phyloP scores from a whole-genome alignment of 495 filamentous ascomycete genomes.

The Amphirosellinia nigrospora region DNA sequence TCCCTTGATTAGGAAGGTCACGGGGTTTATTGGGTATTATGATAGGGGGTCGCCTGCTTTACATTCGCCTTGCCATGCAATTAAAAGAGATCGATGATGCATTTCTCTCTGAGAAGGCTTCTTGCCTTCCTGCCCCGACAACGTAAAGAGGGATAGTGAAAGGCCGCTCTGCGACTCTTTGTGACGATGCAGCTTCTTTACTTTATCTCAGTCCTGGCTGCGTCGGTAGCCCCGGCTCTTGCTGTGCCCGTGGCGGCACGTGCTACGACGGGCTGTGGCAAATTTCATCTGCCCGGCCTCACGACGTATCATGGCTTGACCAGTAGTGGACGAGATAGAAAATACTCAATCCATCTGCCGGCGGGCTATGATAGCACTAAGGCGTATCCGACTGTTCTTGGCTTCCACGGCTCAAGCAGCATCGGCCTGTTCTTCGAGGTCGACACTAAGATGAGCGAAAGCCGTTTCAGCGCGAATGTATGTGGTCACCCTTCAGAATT shows the following conservation, averaged over 20 bases:
- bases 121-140: not conserved
- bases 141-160: not conserved
- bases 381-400: slow-evolving; percentile 37
- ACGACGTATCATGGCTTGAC: slow-evolving; percentile 33
- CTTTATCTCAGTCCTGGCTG: slow-evolving; percentile 19
- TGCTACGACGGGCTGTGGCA: slow-evolving; percentile 35
- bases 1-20: slow-evolving; percentile 21
- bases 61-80: not conserved
- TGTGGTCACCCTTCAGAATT: not conserved
- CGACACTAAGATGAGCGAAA: slow-evolving; percentile 38
- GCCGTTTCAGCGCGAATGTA: slow-evolving; percentile 36
- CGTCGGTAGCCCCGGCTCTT: slow-evolving; percentile 10
- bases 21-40: not conserved
- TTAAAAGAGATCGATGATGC: not conserved
- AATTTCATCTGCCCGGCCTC: slow-evolving; percentile 28
- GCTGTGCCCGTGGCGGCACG: slow-evolving; percentile 17
- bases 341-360: slow-evolving; percentile 39
- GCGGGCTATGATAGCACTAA: slow-evolving; percentile 31
- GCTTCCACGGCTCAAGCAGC: slow-evolving; percentile 41
- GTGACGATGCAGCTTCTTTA: slow-evolving; percentile 28
- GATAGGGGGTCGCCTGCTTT: not conserved
- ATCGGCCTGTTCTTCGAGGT: slow-evolving; percentile 42
- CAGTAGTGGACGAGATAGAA: slow-evolving; percentile 36
- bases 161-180: not conserved
- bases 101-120: slow-evolving; percentile 1